phyloP scores from a whole-genome alignment of 1,139 yeast genomes.

The Pichia sp. region DNA sequence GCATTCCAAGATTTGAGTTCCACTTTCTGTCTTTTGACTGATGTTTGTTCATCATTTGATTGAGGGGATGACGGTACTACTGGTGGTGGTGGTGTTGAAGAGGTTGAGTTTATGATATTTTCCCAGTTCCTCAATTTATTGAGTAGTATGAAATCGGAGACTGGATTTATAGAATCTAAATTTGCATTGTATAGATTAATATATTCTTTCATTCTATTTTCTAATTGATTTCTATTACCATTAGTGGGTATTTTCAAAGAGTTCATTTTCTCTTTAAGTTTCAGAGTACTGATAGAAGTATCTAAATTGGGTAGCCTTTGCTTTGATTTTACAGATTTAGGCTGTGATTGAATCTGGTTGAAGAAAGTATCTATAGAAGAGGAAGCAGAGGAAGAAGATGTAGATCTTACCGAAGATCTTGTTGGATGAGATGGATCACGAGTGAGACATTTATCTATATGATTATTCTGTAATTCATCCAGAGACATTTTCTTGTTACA shows the following conservation, averaged over 20 bases:
- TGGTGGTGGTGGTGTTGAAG: not conserved
- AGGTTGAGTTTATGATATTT: no score
- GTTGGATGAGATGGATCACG: constrained; percentile 1
- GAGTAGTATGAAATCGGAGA: constrained; percentile 45
- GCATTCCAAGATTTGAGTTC: constrained; percentile 45
- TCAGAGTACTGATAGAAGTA: constrained; percentile 50
- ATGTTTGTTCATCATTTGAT: constrained; percentile 3
- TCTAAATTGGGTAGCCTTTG: constrained; percentile 41
- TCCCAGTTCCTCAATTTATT: constrained; percentile 69
- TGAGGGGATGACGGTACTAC: constrained; percentile 2
- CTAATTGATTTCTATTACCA: constrained; percentile 62
- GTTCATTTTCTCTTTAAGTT: constrained; percentile 53
- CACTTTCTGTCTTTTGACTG: constrained; percentile 17
- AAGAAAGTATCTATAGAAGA: constrained; percentile 11
- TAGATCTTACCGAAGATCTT: not conserved
- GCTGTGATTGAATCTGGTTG: not conserved
- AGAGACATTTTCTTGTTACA: constrained; percentile 55
- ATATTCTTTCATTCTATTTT: constrained; percentile 70
- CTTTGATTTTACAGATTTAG: constrained; percentile 10
- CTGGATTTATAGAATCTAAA: constrained; percentile 67
- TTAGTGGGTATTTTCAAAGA: constrained; percentile 47
- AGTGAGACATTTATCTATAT: constrained; percentile 62
- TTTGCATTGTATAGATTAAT: constrained; percentile 78
- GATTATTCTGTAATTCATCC: constrained; percentile 51
- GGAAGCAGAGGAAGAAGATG: constrained; percentile 8